Evolutionary conservation across 2,329 filamentous ascomycete genomes (phyloP).

Genomic region (Aureobasidium sp.): DNA sequence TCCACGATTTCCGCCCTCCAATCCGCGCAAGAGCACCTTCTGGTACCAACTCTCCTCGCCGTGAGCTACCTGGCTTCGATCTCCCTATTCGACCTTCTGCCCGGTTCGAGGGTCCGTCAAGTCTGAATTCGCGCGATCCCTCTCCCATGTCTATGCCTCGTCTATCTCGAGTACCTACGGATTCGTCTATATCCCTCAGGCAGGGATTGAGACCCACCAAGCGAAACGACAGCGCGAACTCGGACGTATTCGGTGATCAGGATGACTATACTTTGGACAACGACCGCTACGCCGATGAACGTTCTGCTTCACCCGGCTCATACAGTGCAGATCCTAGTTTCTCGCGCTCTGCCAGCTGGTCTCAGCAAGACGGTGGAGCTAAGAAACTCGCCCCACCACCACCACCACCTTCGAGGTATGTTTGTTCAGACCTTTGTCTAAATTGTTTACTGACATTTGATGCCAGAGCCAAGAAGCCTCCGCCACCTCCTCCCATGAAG

Average conservation of each 20-base stretch:
- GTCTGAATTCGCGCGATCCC: conserved; percentile 36
- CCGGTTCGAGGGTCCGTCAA: conserved; percentile 49
- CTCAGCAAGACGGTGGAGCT: conserved; percentile 24
- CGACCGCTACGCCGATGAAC: conserved; percentile 38
- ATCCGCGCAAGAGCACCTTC: conserved; percentile 40
- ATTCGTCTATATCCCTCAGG: conserved; percentile 43
- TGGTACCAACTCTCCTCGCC: conserved; percentile 31
- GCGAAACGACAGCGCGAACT: conserved; percentile 25
- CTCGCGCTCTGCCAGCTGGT: conserved; percentile 44
- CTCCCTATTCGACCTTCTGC: conserved; percentile 41
- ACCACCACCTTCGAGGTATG: conserved; percentile 48
- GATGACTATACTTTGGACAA: conserved; percentile 42
- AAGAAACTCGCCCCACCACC: conserved; percentile 47
- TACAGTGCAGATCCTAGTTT: conserved; percentile 32
- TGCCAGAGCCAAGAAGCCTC: conserved; percentile 55
- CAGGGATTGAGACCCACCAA: conserved; percentile 32
- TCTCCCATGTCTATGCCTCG: conserved; percentile 38
- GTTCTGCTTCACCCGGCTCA: conserved; percentile 46
- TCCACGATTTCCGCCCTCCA: conserved; percentile 42
- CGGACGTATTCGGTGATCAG: conserved; percentile 42
- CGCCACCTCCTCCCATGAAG: conserved; percentile 57
- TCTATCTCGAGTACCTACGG: conserved; percentile 46
- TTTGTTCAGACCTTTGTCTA: not conserved
- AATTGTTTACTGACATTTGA: not conserved
- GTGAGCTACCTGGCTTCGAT: conserved; percentile 35